Evolutionary conservation across 768 basidiomycete genomes (phyloP).

Genomic region (Lentinula lateritia): DNA sequence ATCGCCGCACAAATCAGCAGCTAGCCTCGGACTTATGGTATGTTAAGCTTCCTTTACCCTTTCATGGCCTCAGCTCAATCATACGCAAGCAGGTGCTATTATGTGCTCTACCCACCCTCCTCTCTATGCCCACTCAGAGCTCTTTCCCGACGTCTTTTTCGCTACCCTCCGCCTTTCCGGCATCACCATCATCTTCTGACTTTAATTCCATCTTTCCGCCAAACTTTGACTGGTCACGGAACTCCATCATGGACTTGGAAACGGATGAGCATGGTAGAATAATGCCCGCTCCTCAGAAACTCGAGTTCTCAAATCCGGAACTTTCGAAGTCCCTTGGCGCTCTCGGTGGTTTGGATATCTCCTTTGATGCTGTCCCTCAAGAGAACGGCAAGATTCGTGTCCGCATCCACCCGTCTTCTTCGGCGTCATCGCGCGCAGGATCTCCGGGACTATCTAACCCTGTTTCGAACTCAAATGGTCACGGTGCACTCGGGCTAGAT

Average conservation of each 20-base stretch:
- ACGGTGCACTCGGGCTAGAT: conserved; percentile 1
- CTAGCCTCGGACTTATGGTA: conserved; percentile 71
- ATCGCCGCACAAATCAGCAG: conserved; percentile 53
- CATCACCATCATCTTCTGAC: conserved; percentile 39
- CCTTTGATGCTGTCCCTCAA: conserved; percentile 60
- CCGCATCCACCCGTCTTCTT: conserved; percentile 58
- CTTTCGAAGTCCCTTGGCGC: conserved; percentile 34
- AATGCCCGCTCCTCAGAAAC: conserved; percentile 32
- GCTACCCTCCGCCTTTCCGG: conserved; percentile 41
- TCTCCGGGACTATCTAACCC: conserved; percentile 23
- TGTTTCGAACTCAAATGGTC: conserved; percentile 15
- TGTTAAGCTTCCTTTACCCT: conserved; percentile 15
- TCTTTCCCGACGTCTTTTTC: conserved; percentile 52
- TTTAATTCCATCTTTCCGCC: conserved; percentile 40
- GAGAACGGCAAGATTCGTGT: conserved; percentile 72
- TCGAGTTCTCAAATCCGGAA: conserved; percentile 55
- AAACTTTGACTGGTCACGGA: conserved; percentile 52
- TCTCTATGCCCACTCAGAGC: conserved; percentile 60
- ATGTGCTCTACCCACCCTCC: conserved; percentile 69
- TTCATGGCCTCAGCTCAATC: conserved; percentile 3
- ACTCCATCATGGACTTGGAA: conserved; percentile 45
- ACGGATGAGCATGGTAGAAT: conserved; percentile 26
- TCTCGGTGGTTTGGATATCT: conserved; percentile 61
- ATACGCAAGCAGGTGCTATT: conserved; percentile 58
- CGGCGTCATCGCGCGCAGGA: conserved; percentile 34